A percentile compares a stretch with the other conserved stretches of the same genome.
phyloP scores from a whole-genome alignment of 345 rosid species.

The rapeseed (Brassica napus) region Da-Ae NC_063450.1:36488501-36489000 shows the following conservation, averaged over 20 bases:
- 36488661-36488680: constrained; percentile 48
- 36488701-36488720: constrained; percentile 90
- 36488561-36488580: constrained; percentile 93
- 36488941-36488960: constrained; percentile 82
- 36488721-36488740: constrained; percentile 50
- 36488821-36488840: constrained; percentile 80
- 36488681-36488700: constrained; percentile 69
- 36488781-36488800: not conserved
- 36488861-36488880: constrained; percentile 93
- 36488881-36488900: constrained; percentile 80
- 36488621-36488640: constrained; percentile 13
- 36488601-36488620: not conserved
- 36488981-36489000: constrained; percentile 82
- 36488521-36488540: constrained; percentile 81
- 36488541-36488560: constrained; percentile 55
- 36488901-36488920: constrained; percentile 62
- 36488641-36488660: constrained; percentile 69
- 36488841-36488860: constrained; percentile 88
- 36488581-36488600: not conserved
- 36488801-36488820: constrained; percentile 93
- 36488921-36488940: constrained; percentile 91
- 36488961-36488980: constrained; percentile 68
- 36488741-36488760: not conserved
- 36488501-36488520: constrained; percentile 81
- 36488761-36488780: not conserved